Evolutionary conservation across 208 protist genomes (phyloP).

Genomic region (Crithidia bombi): DNA sequence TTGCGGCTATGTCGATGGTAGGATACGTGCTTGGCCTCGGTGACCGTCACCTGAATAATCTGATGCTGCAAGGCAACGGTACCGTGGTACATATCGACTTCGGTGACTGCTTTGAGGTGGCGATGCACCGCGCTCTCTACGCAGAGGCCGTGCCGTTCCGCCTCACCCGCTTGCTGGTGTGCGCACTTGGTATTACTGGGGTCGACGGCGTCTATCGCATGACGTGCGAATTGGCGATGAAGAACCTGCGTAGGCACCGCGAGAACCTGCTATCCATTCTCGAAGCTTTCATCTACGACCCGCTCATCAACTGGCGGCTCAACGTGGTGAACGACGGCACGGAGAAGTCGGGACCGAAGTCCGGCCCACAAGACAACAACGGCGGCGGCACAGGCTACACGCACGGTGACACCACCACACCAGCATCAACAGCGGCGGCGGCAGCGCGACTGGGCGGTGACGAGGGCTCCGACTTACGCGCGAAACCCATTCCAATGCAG

Average conservation of each 20-base stretch:
- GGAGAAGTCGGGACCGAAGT: conserved; percentile 28
- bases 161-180: conserved; percentile 98
- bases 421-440: too few relatives aligned
- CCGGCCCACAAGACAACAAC: conserved; percentile 24
- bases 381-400: conserved; percentile 8
- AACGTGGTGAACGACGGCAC: conserved; percentile 39
- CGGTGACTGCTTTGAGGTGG: conserved; percentile 99
- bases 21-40: conserved; percentile 99
- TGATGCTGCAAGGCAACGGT: conserved; percentile 99
- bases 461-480: conserved; percentile 18
- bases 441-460: conserved; percentile 16
- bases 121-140: conserved; percentile 98
- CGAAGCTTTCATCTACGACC: conserved; percentile 99
- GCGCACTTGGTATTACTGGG: conserved; percentile 98
- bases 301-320: conserved; percentile 99
- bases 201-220: conserved; percentile 99
- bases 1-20: conserved; percentile 99
- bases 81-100: conserved; percentile 99
- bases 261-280: conserved; percentile 99
- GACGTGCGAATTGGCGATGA: conserved; percentile 98
- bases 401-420: conserved; percentile 10
- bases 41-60: conserved; percentile 99
- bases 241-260: conserved; percentile 97
- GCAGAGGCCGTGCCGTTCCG: conserved; percentile 99
- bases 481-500: conserved; percentile 62